Base-by-base conservation (phyloP, 305 asterid genomes). In the Solanum hybrid region DNA sequence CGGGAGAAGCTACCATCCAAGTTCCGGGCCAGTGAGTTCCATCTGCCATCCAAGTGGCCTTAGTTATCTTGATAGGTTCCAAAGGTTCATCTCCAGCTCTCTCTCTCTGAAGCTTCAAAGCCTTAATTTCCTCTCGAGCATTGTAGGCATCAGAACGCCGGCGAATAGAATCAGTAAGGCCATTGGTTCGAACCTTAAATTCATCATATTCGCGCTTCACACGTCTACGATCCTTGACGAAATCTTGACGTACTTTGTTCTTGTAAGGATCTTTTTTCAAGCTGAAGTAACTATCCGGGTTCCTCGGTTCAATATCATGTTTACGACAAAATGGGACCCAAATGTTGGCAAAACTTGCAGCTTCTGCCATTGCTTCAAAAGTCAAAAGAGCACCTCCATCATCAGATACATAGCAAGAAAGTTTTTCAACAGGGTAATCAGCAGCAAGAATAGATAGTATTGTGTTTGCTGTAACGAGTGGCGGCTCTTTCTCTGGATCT, bases 1-100 rank as follows among this genome's bases (percentile, higher is more conserved):
- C 99, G 1, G 96, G 76, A 72, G 94, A 91, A 38, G 98, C 91
- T 91, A 89, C 93, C 87, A 90, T 84, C 99, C 99, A 97, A 37
- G 98, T 96, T 20, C 99, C 99, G 0, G 99, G 99, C 99, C 99
- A 97, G 92, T 97, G 98, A 56, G 99, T 95, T 87, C 98, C 99
- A 80, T 97, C 99, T 5, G 99, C 99, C 99, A 97, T 97, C 99
- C 99, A 97, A 7, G 98, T 97, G 22, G 98, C 98, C 90, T 94
- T 96, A n/a, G 97, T 89, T 60, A 96, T 93, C 93, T 97, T 97
- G 92, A 97, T 90, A 16, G 98, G 96, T 87, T 96, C 99, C 42
- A 92, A 85, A 0, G 88, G 79, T 89, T 95, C 98, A 89, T 95
- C 98, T 34, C 93, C 98, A 22, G 91, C 92, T 75, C 92, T 88